Evolutionary conservation across 352 stramenopile genomes (phyloP), one percentile per base, ranked within the genome.

Genomic region (Thalassiosira exigua): DNA sequence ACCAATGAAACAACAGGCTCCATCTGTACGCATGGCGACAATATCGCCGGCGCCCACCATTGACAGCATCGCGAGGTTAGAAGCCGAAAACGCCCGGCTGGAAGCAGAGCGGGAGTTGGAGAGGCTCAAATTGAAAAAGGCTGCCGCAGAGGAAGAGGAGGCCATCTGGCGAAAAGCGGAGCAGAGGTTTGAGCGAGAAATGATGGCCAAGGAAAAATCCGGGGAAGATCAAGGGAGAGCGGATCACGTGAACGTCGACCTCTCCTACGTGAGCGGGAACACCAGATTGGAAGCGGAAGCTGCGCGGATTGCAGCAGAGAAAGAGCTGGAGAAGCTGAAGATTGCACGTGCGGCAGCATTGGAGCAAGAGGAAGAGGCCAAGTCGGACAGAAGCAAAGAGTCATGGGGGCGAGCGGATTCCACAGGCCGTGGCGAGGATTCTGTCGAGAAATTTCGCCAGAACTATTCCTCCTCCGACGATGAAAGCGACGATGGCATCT

Each of bases 71-170:
- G 36, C 36, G 14, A 59, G 4, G 29, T 17, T 59, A 59, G 54
- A 78, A 61, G 70, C 71, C n/a, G 65, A 84, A 75, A 50, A 50
- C 33, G 50, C 74, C 4, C 53, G 74, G 30, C 9, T 61, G 2
- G 68, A 70, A 27, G 71, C 71, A 14, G 71, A 81, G 32, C 57
- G 70, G 57, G 72, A 81, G 57, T 24, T 81, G 7, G 56, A 75
- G 62, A 65, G 52, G 46, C 61, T 51, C 46, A 75, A 24, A 33
- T 14, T 50, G n/a, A 29, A 61, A 30, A 54, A 71, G 46, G 60
- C 24, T 17, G 61, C 46, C 48, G 44, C 41, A 32, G 44, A 61
- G 33, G 22, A 32, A 17, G 44, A 24, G 19, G 26, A 22, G n/a
- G n/a, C n/a, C n/a, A n/a, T n/a, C n/a, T n/a, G 12, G 44, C n/a